Conservation (phyloP, 352 stramenopile species). For the Globisporangium acanthophoron region DNA sequence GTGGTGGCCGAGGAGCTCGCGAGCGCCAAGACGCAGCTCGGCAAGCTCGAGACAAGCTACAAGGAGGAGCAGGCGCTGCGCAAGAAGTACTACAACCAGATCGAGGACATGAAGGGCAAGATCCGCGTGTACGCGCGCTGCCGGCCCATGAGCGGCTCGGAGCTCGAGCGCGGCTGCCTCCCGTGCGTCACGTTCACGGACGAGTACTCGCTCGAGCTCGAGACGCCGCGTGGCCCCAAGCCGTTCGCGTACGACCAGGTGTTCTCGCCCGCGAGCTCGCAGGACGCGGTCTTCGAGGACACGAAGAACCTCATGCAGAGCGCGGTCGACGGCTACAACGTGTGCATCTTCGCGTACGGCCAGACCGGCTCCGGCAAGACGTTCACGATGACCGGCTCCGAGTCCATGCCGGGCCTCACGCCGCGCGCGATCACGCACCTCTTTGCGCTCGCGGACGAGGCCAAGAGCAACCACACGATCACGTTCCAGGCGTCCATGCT, state of each 20-base stretch:
- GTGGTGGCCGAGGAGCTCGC: slow-evolving; percentile 43
- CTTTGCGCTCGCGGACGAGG: slow-evolving; percentile 63
- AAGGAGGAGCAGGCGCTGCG: slow-evolving; percentile 85
- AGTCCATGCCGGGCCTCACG: slow-evolving; percentile 74
- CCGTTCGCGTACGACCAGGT: slow-evolving; percentile 89
- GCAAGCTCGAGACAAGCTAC: slow-evolving; percentile 72
- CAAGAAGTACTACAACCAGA: slow-evolving; percentile 95
- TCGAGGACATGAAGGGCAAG: slow-evolving; percentile 96
- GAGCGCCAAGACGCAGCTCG: slow-evolving; percentile 22
- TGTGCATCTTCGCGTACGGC: slow-evolving; percentile 93
- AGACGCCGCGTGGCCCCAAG: slow-evolving; percentile 72
- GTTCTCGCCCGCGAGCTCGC: slow-evolving; percentile 70
- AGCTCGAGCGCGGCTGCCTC: slow-evolving; percentile 73
- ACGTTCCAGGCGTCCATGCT: slow-evolving; percentile 87
- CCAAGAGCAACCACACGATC: slow-evolving; percentile 43
- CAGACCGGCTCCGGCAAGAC: slow-evolving; percentile 93
- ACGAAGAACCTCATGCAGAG: slow-evolving; percentile 90
- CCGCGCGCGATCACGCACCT: slow-evolving; percentile 84
- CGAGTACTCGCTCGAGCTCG: slow-evolving; percentile 84
- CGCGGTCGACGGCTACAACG: slow-evolving; percentile 89
- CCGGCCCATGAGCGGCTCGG: slow-evolving; percentile 86
- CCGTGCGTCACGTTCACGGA: slow-evolving; percentile 66
- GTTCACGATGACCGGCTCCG: slow-evolving; percentile 89
- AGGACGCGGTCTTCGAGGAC: slow-evolving; percentile 90
- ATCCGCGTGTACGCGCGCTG: slow-evolving; percentile 92